A percentile compares a stretch with the other conserved stretches of the same genome.
phyloP scores from a whole-genome alignment of 2,329 filamentous ascomycete genomes.

The Claviceps maximensis region DNA sequence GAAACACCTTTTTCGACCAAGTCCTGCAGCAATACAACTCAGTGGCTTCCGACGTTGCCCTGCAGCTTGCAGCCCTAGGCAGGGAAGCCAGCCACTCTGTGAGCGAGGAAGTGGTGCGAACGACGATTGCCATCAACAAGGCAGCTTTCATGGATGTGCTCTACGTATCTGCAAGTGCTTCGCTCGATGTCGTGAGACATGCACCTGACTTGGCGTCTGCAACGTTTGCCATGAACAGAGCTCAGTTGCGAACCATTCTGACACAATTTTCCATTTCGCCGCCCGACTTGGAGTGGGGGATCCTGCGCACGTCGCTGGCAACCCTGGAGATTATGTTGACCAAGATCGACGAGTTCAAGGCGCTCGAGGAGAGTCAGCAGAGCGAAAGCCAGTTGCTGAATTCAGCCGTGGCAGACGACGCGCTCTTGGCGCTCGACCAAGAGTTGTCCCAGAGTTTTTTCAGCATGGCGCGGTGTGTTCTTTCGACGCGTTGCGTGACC shows the following conservation, averaged over 20 bases:
- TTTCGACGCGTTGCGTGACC: conserved; percentile 13
- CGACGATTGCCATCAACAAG: conserved; percentile 39
- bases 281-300: conserved; percentile 33
- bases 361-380: conserved; percentile 23
- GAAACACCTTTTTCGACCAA: conserved; percentile 42
- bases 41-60: conserved; percentile 40
- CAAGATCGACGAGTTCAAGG: conserved; percentile 29
- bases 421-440: conserved; percentile 31
- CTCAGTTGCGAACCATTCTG: conserved; percentile 39
- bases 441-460: conserved; percentile 34
- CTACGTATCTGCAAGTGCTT: conserved; percentile 32
- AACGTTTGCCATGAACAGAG: conserved; percentile 35
- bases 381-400: conserved; percentile 25
- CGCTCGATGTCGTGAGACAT: conserved; percentile 36
- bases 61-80: conserved; percentile 38
- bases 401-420: conserved; percentile 33
- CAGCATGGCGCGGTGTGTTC: conserved; percentile 29
- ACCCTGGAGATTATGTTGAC: conserved; percentile 34
- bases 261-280: conserved; percentile 30
- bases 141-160: conserved; percentile 40
- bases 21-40: conserved; percentile 44
- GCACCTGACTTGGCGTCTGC: conserved; percentile 32
- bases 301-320: conserved; percentile 31
- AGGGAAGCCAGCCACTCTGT: conserved; percentile 30
- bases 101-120: conserved; percentile 30